Percentiles rank a stretch among this genome's conserved stretches.
These are phyloP conservation scores for Trametes polyzona DNA, from an alignment of 1,284 basidiomycete genomes.

Conservation along the genomic window DNA sequence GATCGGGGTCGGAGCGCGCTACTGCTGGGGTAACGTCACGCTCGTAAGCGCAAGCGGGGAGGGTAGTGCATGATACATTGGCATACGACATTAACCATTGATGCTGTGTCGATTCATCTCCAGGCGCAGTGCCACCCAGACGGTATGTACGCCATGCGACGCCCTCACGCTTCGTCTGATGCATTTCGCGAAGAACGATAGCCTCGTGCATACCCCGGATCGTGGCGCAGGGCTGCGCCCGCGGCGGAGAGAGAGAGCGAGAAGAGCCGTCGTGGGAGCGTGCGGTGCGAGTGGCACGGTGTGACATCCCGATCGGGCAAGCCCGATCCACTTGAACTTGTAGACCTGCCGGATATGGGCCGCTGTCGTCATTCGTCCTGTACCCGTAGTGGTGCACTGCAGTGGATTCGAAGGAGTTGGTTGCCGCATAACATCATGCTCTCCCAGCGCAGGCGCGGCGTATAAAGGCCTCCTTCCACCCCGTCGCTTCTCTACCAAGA, in stretches of 20 bases:
- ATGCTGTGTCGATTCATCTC: too few relatives aligned
- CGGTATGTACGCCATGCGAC: not conserved
- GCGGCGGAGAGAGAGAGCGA: not conserved
- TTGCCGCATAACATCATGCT: slow-evolving; percentile 27
- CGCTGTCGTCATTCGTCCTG: slow-evolving; percentile 27
- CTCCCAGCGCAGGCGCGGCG: not conserved
- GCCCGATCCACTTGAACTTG: slow-evolving; percentile 26
- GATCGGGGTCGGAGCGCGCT: not conserved
- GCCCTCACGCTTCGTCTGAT: too few relatives aligned
- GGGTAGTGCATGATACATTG: not conserved
- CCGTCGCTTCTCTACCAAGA: not conserved
- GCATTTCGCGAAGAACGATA: too few relatives aligned
- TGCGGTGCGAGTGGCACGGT: slow-evolving; percentile 6
- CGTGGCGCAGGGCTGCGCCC: not conserved
- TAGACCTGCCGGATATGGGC: slow-evolving; percentile 23
- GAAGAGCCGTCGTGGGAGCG: not conserved
- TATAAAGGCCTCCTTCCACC: slow-evolving; percentile 6
- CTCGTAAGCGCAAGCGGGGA: not conserved
- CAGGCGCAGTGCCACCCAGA: not conserved
- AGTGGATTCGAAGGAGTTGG: slow-evolving; percentile 26
- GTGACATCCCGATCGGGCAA: slow-evolving; percentile 14
- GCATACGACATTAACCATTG: too few relatives aligned
- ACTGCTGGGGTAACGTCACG: not conserved
- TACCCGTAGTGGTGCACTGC: slow-evolving; percentile 25
- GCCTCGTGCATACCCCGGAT: slow-evolving; percentile 9